Conservation (phyloP, 345 rosid species). For the Citrus hindsii region DNA sequence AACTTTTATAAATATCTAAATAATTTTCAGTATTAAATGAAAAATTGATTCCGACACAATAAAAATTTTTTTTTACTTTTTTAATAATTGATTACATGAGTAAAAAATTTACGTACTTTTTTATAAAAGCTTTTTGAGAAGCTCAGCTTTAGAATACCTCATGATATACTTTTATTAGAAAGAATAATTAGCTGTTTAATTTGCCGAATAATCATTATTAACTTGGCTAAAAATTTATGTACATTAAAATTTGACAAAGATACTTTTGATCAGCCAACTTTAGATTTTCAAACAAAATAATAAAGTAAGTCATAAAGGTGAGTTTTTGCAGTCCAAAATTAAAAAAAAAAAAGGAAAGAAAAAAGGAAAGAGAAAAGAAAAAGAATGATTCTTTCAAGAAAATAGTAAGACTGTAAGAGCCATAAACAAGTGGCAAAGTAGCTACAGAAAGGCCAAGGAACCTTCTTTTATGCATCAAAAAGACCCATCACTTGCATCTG, state of each 20-base stretch:
- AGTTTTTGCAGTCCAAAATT: neutral
- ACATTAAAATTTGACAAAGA: too few relatives aligned
- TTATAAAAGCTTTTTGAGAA: neutral
- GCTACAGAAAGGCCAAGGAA: conserved; percentile 47
- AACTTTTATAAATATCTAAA: too few relatives aligned
- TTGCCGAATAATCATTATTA: too few relatives aligned
- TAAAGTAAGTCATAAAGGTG: neutral
- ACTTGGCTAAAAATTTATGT: neutral
- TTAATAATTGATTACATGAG: neutral
- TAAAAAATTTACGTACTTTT: neutral
- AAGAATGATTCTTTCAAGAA: neutral
- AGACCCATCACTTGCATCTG: conserved; percentile 16
- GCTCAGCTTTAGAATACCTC: neutral
- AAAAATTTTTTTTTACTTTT: neutral
- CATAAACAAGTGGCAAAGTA: conserved; percentile 8
- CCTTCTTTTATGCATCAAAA: conserved; percentile 42
- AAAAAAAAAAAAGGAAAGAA: too few relatives aligned
- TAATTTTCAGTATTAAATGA: too few relatives aligned
- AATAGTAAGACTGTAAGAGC: neutral
- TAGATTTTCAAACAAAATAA: neutral
- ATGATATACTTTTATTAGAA: neutral
- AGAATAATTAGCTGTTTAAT: too few relatives aligned
- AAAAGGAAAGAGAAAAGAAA: neutral
- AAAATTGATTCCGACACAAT: too few relatives aligned
- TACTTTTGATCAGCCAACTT: neutral